Evolutionary conservation across 2,329 filamentous ascomycete species (phyloP), one percentile per base, ranked within the genome.

Genomic region (Apiospora koreana): DNA sequence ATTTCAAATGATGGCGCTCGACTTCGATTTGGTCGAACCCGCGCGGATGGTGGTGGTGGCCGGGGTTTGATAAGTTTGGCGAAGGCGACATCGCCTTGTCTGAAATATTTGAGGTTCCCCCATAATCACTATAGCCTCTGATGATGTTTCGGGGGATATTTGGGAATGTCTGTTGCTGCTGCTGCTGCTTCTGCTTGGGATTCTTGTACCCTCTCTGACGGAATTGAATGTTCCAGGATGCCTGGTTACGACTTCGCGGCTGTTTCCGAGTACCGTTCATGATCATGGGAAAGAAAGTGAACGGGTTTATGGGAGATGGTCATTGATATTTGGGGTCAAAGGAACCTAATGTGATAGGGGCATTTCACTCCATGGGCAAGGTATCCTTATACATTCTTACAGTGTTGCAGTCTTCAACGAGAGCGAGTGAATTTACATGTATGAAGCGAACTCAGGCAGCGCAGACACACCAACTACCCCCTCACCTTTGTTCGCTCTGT

Each of bases 1-100:
- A 71, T 1, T 81, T 70, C 23, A 89, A 82, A 70, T 88, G 87
- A 8, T 81, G 77, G 16, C 81, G 80, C 73, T 90, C 87, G 3
- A 77, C 76, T 68, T 83, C 80, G 4, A 88, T 79, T 6, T 82
- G 81, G 23, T 83, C 79, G 66, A 85, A 80, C 0, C 83, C 75
- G 1, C 84, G 80, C 1, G 81, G 82, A 3, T 80, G 76, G 21
- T 18, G 25, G 23, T 28, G 23, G 5, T 14, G 4, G 31, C 3
- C 4, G 14, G 14, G 41, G 2, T 12, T 12, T 5, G 14, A 12
- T 43, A 43, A 12, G 5, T 43, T 43, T 43, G 10, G 8, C 21
- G 31, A 9, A n/a, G 25, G 8, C 31, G 31, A 38, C 8, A 38
- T 10, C 9, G 21, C 21, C 12, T 38, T 62, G 31, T 9, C 18